Percentiles rank a stretch among this genome's conserved stretches.
Conservation (phyloP, 1,284 basidiomycete species). For the Boletus mariae region DNA sequence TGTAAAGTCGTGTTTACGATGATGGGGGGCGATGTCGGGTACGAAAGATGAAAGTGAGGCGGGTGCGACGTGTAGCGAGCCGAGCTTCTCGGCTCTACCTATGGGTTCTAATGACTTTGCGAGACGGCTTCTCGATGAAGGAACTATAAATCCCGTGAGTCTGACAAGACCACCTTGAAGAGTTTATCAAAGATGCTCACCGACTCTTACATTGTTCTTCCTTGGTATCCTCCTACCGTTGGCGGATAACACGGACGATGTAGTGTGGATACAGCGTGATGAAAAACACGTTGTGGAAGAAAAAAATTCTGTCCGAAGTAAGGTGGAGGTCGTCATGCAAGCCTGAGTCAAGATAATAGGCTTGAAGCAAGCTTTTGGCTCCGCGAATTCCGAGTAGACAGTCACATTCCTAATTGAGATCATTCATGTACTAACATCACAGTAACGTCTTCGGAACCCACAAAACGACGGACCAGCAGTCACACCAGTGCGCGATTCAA, state of each 20-base stretch:
- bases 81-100: slow-evolving; percentile 27
- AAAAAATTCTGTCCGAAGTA: slow-evolving; percentile 3
- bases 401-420: slow-evolving; percentile 15
- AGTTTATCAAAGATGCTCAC: slow-evolving; percentile 13
- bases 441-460: no score
- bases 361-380: slow-evolving; percentile 6
- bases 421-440: background rate
- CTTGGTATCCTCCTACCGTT: slow-evolving; percentile 11
- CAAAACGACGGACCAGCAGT: background rate
- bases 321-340: slow-evolving; percentile 9
- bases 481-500: background rate
- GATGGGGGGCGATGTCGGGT: slow-evolving; percentile 33
- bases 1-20: slow-evolving; percentile 37
- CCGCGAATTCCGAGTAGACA: slow-evolving; percentile 10
- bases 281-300: slow-evolving; percentile 1
- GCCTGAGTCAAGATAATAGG: background rate
- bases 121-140: slow-evolving; percentile 37
- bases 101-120: slow-evolving; percentile 36
- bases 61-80: slow-evolving; percentile 34
- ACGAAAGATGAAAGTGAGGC: slow-evolving; percentile 15
- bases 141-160: background rate
- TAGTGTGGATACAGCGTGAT: slow-evolving; percentile 12
- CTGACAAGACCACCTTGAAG: background rate
- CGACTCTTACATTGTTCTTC: slow-evolving; percentile 10
- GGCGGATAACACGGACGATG: slow-evolving; percentile 7